Evolutionary conservation across 2,329 filamentous ascomycete species (phyloP).

Genomic region (Aspergillus novoparasiticus): DNA sequence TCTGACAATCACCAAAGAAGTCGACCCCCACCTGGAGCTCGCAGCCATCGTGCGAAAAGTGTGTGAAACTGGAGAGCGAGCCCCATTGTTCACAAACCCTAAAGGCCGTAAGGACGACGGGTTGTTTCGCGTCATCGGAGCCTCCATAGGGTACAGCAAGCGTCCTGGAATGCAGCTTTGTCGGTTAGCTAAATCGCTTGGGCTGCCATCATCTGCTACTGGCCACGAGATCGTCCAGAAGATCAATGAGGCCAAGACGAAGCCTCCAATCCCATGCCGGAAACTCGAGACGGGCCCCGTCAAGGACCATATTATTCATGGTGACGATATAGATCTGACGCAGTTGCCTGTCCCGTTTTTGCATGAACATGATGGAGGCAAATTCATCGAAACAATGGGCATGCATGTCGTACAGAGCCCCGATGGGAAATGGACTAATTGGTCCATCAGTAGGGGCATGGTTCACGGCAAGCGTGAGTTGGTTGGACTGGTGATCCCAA

Average conservation of each 20-base stretch:
- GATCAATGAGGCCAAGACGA: conserved; percentile 17
- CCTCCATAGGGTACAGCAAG: neutral
- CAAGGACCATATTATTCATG: conserved; percentile 23
- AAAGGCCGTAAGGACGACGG: conserved; percentile 1
- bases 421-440: conserved; percentile 22
- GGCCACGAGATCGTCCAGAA: conserved; percentile 19
- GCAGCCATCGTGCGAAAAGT: conserved; percentile 16
- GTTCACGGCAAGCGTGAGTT: conserved; percentile 14
- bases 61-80: conserved; percentile 12
- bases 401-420: conserved; percentile 25
- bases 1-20: conserved; percentile 15
- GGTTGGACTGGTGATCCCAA: conserved; percentile 20
- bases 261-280: conserved; percentile 11
- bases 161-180: conserved; percentile 14
- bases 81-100: conserved; percentile 9
- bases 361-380: conserved; percentile 21
- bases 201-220: conserved; percentile 8
- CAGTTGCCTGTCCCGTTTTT: conserved; percentile 22
- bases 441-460: conserved; percentile 26
- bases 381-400: conserved; percentile 22
- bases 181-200: conserved; percentile 21
- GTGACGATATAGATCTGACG: conserved; percentile 25
- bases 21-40: conserved; percentile 15
- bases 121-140: conserved; percentile 16
- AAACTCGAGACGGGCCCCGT: conserved; percentile 16